A percentile compares a stretch with the other conserved stretches of the same genome.
Conservation (phyloP, 192 early-diverging fungal species). For the Entomortierella beljakovae region DNA sequence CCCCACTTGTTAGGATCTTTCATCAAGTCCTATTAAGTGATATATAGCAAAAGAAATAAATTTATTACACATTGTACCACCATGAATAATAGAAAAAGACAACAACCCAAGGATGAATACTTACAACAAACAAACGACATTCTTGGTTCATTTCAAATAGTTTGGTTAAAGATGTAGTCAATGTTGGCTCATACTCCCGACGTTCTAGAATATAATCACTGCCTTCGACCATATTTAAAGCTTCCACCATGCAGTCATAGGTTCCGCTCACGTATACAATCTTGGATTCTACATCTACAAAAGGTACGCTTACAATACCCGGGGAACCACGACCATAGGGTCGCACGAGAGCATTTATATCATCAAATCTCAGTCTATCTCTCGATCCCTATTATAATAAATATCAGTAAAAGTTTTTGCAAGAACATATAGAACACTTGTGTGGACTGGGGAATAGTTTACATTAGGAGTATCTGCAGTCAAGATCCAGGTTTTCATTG, state of each 20-base stretch:
- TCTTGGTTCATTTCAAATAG: conserved; percentile 24
- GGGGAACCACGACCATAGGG: conserved; percentile 19
- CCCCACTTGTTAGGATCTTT: conserved; percentile 60
- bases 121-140: conserved; percentile 37
- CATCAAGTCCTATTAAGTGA: conserved; percentile 40
- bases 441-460: background rate
- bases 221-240: conserved; percentile 3
- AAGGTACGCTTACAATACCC: conserved; percentile 1
- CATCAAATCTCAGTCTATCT: conserved; percentile 27
- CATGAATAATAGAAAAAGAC: conserved; percentile 21
- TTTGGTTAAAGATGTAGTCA: conserved; percentile 28
- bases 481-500: conserved; percentile 29
- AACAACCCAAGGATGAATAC: too few relatives aligned
- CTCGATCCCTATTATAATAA: conserved; percentile 16
- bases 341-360: conserved; percentile 11
- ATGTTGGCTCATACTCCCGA: conserved; percentile 22
- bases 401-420: background rate
- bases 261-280: conserved; percentile 28
- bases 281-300: conserved; percentile 19
- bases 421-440: background rate
- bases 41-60: background rate
- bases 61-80: background rate
- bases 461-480: conserved; percentile 13
- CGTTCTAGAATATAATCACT: conserved; percentile 37
- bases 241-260: conserved; percentile 21